Percentiles rank a stretch among this genome's conserved stretches.
Evolutionary conservation across 2,329 filamentous ascomycete genomes (phyloP).

Genomic region (Pyrenophora tritici-repentis): DNA sequence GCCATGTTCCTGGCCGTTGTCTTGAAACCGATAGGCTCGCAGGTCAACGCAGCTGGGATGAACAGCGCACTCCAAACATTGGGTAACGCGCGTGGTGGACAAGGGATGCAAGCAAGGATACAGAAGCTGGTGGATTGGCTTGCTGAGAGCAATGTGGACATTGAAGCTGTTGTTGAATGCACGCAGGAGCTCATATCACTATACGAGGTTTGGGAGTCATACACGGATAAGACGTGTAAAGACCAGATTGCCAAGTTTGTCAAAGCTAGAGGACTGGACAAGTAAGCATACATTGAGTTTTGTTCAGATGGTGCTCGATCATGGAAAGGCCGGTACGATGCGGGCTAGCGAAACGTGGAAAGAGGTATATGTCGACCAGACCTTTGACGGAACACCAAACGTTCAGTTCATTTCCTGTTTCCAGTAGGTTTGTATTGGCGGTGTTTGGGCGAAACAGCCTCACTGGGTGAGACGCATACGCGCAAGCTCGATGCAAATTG

Average conservation of each 20-base stretch:
- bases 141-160: constrained; percentile 82
- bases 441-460: constrained; percentile 1
- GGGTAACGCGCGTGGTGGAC: constrained; percentile 38
- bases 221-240: constrained; percentile 67
- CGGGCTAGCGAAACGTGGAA: not conserved
- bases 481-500: constrained; percentile 12
- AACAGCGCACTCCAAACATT: constrained; percentile 46
- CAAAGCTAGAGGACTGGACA: constrained; percentile 63
- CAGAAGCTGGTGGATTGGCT: constrained; percentile 78
- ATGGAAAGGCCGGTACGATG: too few relatives aligned
- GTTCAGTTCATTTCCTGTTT: constrained; percentile 1
- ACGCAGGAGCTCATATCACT: constrained; percentile 90
- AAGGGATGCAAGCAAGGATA: constrained; percentile 58
- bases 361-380: not conserved
- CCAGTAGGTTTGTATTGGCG: not conserved
- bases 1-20: constrained; percentile 85
- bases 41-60: constrained; percentile 50
- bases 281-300: constrained; percentile 45
- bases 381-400: not conserved
- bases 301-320: constrained; percentile 1
- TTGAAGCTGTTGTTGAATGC: constrained; percentile 83
- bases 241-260: constrained; percentile 67
- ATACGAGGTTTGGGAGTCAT: constrained; percentile 76
- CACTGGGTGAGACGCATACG: not conserved
- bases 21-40: constrained; percentile 66